Conservation (phyloP, 495 filamentous ascomycete genomes). For the Hyaloscypha hepaticicola region DNA sequence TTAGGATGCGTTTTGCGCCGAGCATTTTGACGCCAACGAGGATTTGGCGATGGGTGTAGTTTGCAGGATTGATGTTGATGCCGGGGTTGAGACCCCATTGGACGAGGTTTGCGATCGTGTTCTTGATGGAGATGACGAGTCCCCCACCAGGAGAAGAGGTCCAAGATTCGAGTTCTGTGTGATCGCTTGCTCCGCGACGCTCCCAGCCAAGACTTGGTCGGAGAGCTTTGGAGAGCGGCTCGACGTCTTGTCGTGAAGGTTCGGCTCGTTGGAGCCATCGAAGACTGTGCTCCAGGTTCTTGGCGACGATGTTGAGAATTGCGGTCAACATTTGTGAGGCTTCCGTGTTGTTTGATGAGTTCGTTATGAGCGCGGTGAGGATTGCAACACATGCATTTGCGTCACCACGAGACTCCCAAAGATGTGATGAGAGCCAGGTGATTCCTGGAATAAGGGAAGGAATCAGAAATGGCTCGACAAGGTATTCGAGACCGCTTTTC, state of each 20-base stretch:
- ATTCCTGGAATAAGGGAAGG: constrained; percentile 83
- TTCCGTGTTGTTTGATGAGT: constrained; percentile 66
- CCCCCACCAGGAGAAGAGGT: constrained; percentile 59
- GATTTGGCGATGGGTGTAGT: constrained; percentile 79
- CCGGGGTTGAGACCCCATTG: constrained; percentile 69
- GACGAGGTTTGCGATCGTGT: constrained; percentile 65
- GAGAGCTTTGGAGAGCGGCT: constrained; percentile 68
- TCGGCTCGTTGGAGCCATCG: constrained; percentile 68
- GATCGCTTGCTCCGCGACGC: constrained; percentile 60
- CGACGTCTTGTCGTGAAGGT: constrained; percentile 66
- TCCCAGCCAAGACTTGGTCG: constrained; percentile 65
- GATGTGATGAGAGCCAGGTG: constrained; percentile 73
- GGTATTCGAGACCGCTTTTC: constrained; percentile 82
- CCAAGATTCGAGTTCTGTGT: constrained; percentile 78
- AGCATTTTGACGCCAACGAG: constrained; percentile 64
- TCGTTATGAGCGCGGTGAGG: constrained; percentile 67
- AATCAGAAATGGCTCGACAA: constrained; percentile 86
- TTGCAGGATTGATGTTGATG: constrained; percentile 63
- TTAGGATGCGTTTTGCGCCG: constrained; percentile 62
- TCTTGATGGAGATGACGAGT: constrained; percentile 58
- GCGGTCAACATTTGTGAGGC: constrained; percentile 77
- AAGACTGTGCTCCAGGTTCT: constrained; percentile 72
- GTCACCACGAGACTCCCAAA: constrained; percentile 63
- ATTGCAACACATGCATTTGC: constrained; percentile 69
- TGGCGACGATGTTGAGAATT: constrained; percentile 79